Conservation (phyloP, 108 stramenopile species). For the Cyclotella choctawhatcheeana region DNA sequence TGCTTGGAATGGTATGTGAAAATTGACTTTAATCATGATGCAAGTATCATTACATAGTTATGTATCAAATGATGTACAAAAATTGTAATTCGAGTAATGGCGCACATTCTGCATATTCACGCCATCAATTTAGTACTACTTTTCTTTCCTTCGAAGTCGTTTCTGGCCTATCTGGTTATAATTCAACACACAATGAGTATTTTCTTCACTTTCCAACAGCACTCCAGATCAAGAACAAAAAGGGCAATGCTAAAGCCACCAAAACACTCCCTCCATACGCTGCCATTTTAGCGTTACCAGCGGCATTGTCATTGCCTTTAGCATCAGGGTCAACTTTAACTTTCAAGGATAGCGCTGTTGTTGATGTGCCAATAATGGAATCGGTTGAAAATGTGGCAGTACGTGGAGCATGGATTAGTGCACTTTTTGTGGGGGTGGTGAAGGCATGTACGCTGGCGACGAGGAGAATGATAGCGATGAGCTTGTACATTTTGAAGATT, state of each 20-base stretch:
- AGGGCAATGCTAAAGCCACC: slow-evolving; percentile 44
- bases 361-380: neutral
- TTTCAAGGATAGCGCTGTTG: slow-evolving; percentile 44
- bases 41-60: too few relatives aligned
- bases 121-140: too few relatives aligned
- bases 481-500: slow-evolving; percentile 32
- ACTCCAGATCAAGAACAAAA: slow-evolving; percentile 58
- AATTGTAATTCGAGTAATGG: too few relatives aligned
- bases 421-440: neutral
- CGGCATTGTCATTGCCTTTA: slow-evolving; percentile 29
- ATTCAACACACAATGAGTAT: neutral
- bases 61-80: too few relatives aligned
- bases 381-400: neutral
- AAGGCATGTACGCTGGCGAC: slow-evolving; percentile 14
- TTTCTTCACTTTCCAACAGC: slow-evolving; percentile 36
- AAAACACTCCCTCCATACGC: slow-evolving; percentile 58
- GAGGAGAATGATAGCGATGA: slow-evolving; percentile 27
- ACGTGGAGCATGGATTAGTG: neutral
- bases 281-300: slow-evolving; percentile 51
- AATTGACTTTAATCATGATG: too few relatives aligned
- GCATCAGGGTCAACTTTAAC: slow-evolving; percentile 59
- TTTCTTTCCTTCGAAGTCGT: neutral
- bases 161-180: neutral
- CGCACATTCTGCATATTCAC: too few relatives aligned
- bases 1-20: too few relatives aligned